phyloP scores from a whole-genome alignment of 2,329 filamentous ascomycete genomes.

The Sporothrix mexicana region DNA sequence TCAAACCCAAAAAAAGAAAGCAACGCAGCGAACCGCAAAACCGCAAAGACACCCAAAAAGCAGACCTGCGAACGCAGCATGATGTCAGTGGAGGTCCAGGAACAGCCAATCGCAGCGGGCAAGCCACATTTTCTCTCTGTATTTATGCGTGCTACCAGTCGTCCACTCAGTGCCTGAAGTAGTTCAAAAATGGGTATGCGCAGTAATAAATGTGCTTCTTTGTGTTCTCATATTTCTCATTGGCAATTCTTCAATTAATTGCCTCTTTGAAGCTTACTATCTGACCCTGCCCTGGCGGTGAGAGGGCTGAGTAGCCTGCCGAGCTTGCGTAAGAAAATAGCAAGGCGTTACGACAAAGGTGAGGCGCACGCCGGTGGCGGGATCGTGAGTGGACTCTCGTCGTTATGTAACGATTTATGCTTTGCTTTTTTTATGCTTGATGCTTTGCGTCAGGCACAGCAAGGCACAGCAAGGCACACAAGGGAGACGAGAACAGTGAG shows the following conservation, averaged over 20 bases:
- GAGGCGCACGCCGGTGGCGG: background rate
- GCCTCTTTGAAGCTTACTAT: background rate
- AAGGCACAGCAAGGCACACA: slow-evolving; percentile 23
- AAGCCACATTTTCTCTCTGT: background rate
- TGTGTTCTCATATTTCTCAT: background rate
- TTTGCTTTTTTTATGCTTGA: background rate
- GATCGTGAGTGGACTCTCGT: slow-evolving; percentile 8
- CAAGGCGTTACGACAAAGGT: background rate
- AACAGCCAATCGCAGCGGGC: slow-evolving; percentile 25
- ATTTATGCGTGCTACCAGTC: background rate
- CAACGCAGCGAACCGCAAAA: too few relatives aligned
- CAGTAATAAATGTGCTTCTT: background rate
- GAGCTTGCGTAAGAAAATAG: too few relatives aligned
- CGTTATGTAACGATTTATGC: background rate
- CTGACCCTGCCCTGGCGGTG: background rate
- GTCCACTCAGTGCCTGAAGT: background rate
- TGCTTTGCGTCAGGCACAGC: slow-evolving; percentile 5
- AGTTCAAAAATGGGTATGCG: background rate
- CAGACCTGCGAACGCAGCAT: background rate
- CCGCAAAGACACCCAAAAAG: background rate
- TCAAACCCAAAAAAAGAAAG: background rate
- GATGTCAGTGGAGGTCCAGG: slow-evolving; percentile 28
- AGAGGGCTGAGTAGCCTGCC: too few relatives aligned
- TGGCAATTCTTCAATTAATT: too few relatives aligned
- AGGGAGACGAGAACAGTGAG: background rate